phyloP scores from a whole-genome alignment of 1,284 basidiomycete genomes.

The Trametes versicolor region DNA sequence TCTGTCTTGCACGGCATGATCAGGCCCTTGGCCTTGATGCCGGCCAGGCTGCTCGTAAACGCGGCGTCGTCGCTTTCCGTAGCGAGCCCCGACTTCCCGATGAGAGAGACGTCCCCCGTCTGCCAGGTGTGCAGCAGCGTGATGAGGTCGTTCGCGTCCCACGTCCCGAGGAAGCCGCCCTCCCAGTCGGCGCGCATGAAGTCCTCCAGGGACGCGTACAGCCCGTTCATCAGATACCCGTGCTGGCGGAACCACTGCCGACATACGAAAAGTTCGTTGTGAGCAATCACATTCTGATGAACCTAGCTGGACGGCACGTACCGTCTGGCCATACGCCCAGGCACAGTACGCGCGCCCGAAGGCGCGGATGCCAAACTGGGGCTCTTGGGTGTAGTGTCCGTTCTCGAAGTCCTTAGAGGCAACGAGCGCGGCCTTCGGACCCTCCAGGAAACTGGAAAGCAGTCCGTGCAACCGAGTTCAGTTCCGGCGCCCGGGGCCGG shows the following conservation, averaged over 20 bases:
- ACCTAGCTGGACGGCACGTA: slow-evolving; percentile 35
- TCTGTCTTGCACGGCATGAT: slow-evolving; percentile 66
- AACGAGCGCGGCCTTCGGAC: slow-evolving; percentile 62
- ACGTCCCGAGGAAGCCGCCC: slow-evolving; percentile 51
- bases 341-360: slow-evolving; percentile 67
- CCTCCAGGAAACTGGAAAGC: slow-evolving; percentile 62
- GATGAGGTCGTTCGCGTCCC: slow-evolving; percentile 69
- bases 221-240: slow-evolving; percentile 54
- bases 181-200: slow-evolving; percentile 67
- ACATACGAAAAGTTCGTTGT: not conserved
- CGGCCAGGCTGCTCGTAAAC: slow-evolving; percentile 50
- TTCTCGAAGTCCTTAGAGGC: slow-evolving; percentile 67
- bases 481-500: not conserved
- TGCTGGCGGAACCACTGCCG: slow-evolving; percentile 66
- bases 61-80: slow-evolving; percentile 49
- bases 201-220: slow-evolving; percentile 57
- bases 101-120: slow-evolving; percentile 58
- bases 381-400: slow-evolving; percentile 60
- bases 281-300: slow-evolving; percentile 1
- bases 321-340: slow-evolving; percentile 69
- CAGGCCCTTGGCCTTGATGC: slow-evolving; percentile 49
- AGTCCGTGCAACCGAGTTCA: not conserved
- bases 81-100: slow-evolving; percentile 38
- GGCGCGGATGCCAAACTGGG: slow-evolving; percentile 61
- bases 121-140: slow-evolving; percentile 65